Evolutionary conservation across 495 filamentous ascomycete genomes (phyloP).

Genomic region (Articulospora tetracladia): DNA sequence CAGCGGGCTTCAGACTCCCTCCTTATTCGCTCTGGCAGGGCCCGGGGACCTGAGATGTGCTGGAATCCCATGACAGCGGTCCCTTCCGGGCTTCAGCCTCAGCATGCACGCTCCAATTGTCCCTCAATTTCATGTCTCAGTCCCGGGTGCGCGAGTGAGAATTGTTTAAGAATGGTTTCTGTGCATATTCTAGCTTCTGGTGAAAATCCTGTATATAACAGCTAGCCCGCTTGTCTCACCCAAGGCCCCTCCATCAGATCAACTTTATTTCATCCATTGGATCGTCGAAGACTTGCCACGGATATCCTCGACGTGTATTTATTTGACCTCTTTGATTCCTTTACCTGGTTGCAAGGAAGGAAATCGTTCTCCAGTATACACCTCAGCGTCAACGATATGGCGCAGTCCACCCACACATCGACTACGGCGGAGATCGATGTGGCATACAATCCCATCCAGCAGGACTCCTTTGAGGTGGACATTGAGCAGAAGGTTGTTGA

Average conservation of each 20-base stretch:
- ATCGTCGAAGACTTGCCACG: neutral
- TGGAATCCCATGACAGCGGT: neutral
- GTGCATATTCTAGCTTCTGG: too few species aligned
- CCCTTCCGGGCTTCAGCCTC: neutral
- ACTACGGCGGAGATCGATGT: neutral
- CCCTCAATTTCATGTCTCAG: too few species aligned
- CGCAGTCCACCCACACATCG: neutral
- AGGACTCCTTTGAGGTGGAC: constrained; percentile 16
- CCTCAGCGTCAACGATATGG: neutral
- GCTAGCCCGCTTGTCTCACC: neutral
- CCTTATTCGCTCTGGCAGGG: neutral
- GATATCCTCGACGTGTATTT: too few species aligned
- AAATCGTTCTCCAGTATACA: neutral
- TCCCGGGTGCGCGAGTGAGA: too few species aligned
- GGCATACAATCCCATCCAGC: neutral
- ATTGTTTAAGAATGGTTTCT: too few species aligned
- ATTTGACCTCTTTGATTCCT: too few species aligned
- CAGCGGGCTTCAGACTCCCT: neutral
- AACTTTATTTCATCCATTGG: too few species aligned
- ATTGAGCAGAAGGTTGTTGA: constrained; percentile 25
- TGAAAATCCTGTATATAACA: neutral
- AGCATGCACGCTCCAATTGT: neutral
- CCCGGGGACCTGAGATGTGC: neutral
- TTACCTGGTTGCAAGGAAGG: too few species aligned
- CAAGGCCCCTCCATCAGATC: too few species aligned